These are phyloP conservation scores for Boletales sp. DNA, from an alignment of 768 basidiomycete genomes.

Conservation along the genomic window DNA sequence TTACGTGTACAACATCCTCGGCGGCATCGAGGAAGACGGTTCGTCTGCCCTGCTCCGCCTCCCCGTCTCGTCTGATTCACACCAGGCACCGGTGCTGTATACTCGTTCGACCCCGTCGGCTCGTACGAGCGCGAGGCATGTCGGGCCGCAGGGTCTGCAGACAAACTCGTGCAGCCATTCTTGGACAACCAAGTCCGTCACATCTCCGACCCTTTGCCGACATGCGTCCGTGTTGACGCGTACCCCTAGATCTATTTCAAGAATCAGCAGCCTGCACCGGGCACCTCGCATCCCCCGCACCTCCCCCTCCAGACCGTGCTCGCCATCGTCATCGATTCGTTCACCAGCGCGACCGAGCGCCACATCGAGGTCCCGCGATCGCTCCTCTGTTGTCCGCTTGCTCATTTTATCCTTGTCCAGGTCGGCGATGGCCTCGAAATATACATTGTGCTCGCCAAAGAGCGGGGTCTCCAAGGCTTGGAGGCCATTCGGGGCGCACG, in stretches of 20 bases:
- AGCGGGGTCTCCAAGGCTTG: constrained; percentile 56
- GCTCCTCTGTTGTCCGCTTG: not conserved
- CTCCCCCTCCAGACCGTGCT: constrained; percentile 79
- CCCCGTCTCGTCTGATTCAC: constrained; percentile 5
- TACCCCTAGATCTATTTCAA: constrained; percentile 87
- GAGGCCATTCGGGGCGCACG: constrained; percentile 52
- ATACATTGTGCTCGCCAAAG: constrained; percentile 77
- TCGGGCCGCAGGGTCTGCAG: constrained; percentile 95
- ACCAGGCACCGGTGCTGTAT: constrained; percentile 90
- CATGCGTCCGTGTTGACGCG: constrained; percentile 37
- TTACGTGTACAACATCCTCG: constrained; percentile 96
- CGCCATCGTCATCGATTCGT: constrained; percentile 89
- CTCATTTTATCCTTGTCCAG: constrained; percentile 34
- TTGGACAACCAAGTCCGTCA: constrained; percentile 91
- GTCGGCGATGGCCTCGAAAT: constrained; percentile 97
- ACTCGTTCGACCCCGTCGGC: constrained; percentile 99
- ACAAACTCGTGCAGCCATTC: constrained; percentile 93
- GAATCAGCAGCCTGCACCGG: constrained; percentile 80
- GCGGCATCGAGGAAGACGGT: constrained; percentile 97
- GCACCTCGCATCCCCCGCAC: constrained; percentile 72
- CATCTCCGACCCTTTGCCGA: constrained; percentile 45
- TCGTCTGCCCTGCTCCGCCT: constrained; percentile 27
- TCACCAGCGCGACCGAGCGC: constrained; percentile 95
- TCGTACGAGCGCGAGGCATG: constrained; percentile 97
- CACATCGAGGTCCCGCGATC: constrained; percentile 82